These are phyloP conservation scores for Lasiosphaeriaceae sp. DNA, from an alignment of 495 filamentous ascomycete genomes.

Conservation along the genomic window DNA sequence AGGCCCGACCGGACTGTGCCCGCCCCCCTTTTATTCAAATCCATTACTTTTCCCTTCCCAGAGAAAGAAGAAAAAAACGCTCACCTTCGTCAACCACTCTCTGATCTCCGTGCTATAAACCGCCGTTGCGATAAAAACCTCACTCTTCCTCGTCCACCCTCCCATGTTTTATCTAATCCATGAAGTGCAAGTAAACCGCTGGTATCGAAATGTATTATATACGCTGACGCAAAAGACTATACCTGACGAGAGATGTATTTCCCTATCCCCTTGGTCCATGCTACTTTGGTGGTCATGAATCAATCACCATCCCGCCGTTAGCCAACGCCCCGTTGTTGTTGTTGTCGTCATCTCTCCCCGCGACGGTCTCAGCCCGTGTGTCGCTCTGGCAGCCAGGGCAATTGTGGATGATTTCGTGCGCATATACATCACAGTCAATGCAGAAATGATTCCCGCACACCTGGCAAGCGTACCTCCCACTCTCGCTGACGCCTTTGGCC, in stretches of 20 bases:
- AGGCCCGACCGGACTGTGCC: too few relatives aligned
- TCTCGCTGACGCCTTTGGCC: conserved; percentile 71
- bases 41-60: too few relatives aligned
- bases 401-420: conserved; percentile 90
- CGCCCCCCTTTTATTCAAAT: too few relatives aligned
- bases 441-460: conserved; percentile 87
- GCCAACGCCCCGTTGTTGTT: conserved; percentile 1
- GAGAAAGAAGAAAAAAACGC: too few relatives aligned
- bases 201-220: background rate
- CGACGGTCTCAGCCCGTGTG: conserved; percentile 17
- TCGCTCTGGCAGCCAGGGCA: conserved; percentile 89
- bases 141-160: too few relatives aligned
- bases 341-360: background rate
- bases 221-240: background rate
- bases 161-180: too few relatives aligned
- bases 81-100: too few relatives aligned
- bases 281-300: conserved; percentile 24
- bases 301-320: conserved; percentile 36
- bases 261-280: too few relatives aligned
- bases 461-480: conserved; percentile 81
- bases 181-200: too few relatives aligned
- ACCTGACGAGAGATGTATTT: too few relatives aligned
- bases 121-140: too few relatives aligned
- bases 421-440: conserved; percentile 95
- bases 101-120: too few relatives aligned